Evolutionary conservation across 441 rosid genomes (phyloP), one percentile per base, ranked within the genome.

Genomic region (Populus tomentosa): DNA sequence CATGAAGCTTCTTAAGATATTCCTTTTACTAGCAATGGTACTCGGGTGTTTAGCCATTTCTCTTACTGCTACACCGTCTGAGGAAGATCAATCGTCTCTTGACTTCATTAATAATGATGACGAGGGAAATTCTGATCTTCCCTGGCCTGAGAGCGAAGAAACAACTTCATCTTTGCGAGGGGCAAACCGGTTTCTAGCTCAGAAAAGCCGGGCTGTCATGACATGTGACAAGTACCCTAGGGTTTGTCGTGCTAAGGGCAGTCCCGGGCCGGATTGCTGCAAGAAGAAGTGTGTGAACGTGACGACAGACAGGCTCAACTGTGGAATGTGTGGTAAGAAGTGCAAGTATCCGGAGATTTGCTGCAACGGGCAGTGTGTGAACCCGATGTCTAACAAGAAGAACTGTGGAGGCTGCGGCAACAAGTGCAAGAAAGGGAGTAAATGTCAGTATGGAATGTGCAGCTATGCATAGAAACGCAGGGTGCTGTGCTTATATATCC

Each of bases 241-340:
- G 67, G 81, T 87, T 28, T 92, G 97, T 23, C 88, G 89, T 10
- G 80, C 24, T 20, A 81, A 76, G 76, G 91, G 91, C 1, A 90
- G 95, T 72, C 79, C 90, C 1, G 92, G 95, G 35, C 91, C 87
- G 6, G 80, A 86, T 65, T 92, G 97, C 76, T 92, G 97, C 82
- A 79, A 82, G 70, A 89, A 86, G 79, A 84, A 40, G 56, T 92
- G 97, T 32, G 94, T 92, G 18, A 82, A 91, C 21, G 77, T 88
- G 59, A 11, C 14, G 16, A 82, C 78, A 10, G 89, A 91, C 78
- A 72, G 67, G 64, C 21, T 75, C 3, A 91, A 90, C 21, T 91
- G 97, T 24, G 94, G 95, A 26, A 78, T 33, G 65, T 92, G 97
- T 67, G 93, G 97, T 8, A 86, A 75, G 73, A 85, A 87, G 40